Evolutionary conservation across 768 basidiomycete species (phyloP).

Genomic region (Lepiota brunneoincarnata): DNA sequence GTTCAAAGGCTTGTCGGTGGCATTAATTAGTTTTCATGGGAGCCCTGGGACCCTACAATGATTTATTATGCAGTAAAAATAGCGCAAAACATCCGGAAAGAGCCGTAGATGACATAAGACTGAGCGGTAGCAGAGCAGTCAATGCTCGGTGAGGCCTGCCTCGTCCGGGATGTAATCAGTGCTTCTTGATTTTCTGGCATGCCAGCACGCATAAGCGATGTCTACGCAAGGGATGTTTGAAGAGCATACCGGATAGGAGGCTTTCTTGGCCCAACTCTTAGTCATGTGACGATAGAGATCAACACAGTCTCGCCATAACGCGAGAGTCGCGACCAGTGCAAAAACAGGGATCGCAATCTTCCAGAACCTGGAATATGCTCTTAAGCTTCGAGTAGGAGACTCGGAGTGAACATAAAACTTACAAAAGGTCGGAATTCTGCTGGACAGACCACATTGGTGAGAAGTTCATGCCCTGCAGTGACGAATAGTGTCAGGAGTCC

Average conservation of each 20-base stretch:
- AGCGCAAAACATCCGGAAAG: too few relatives aligned
- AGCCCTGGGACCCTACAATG: too few relatives aligned
- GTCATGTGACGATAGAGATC: constrained; percentile 47
- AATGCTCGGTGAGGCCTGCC: too few relatives aligned
- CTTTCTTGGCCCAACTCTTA: constrained; percentile 26
- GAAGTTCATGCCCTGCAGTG: constrained; percentile 65
- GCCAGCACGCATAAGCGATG: neutral
- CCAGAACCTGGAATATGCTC: constrained; percentile 52
- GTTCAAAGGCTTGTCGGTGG: too few relatives aligned
- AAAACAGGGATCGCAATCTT: constrained; percentile 59
- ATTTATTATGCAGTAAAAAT: too few relatives aligned
- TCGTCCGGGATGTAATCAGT: neutral
- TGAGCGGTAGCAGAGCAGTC: too few relatives aligned
- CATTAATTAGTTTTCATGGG: too few relatives aligned
- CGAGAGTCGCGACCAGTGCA: constrained; percentile 48
- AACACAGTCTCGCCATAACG: constrained; percentile 49
- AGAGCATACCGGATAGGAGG: constrained; percentile 25
- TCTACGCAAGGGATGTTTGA: neutral
- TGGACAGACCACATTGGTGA: constrained; percentile 46
- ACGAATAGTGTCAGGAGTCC: neutral
- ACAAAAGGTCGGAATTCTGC: constrained; percentile 46
- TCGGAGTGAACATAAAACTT: constrained; percentile 17
- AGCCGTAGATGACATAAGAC: too few relatives aligned
- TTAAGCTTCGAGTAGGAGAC: neutral
- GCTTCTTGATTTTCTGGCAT: constrained; percentile 1